Conservation (phyloP, 2,329 filamentous ascomycete genomes). For the Phialemonium atrogriseum region DNA sequence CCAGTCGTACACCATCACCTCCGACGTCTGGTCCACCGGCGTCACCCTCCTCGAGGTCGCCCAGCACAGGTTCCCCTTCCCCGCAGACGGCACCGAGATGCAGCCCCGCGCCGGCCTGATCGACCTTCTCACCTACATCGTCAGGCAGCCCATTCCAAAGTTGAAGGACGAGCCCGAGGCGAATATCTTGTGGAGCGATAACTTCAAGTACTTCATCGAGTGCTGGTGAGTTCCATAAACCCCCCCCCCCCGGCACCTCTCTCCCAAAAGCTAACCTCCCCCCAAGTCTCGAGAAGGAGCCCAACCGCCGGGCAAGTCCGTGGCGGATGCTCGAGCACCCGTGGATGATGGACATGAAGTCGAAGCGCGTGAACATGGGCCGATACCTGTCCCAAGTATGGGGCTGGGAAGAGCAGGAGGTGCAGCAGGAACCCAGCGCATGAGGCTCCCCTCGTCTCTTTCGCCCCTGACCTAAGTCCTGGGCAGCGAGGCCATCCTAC, state of each 20-base stretch:
- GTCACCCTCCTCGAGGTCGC: slow-evolving; percentile 98
- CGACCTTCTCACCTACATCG: slow-evolving; percentile 94
- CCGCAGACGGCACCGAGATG: slow-evolving; percentile 91
- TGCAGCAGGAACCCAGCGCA: slow-evolving; percentile 4
- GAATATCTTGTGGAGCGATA: slow-evolving; percentile 89
- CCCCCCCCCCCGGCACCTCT: neutral
- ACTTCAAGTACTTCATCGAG: slow-evolving; percentile 98
- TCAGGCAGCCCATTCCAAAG: slow-evolving; percentile 88
- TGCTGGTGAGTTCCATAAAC: slow-evolving; percentile 76
- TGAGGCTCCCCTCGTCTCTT: too few species aligned
- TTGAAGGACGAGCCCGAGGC: slow-evolving; percentile 90
- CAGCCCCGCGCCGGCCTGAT: slow-evolving; percentile 88
- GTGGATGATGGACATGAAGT: slow-evolving; percentile 95
- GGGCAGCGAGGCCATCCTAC: too few species aligned
- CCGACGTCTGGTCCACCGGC: slow-evolving; percentile 95
- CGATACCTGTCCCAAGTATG: slow-evolving; percentile 91
- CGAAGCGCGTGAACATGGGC: slow-evolving; percentile 95
- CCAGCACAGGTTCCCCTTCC: slow-evolving; percentile 96
- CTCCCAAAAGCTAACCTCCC: slow-evolving; percentile 6
- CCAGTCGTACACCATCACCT: slow-evolving; percentile 96
- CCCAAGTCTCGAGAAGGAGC: slow-evolving; percentile 84
- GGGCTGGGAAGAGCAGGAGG: slow-evolving; percentile 73
- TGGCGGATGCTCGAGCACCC: slow-evolving; percentile 99
- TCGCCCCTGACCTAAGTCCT: too few species aligned
- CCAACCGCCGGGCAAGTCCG: slow-evolving; percentile 75